phyloP scores from a whole-genome alignment of 108 stramenopile species.

The Cafeteria roenbergensis region DNA sequence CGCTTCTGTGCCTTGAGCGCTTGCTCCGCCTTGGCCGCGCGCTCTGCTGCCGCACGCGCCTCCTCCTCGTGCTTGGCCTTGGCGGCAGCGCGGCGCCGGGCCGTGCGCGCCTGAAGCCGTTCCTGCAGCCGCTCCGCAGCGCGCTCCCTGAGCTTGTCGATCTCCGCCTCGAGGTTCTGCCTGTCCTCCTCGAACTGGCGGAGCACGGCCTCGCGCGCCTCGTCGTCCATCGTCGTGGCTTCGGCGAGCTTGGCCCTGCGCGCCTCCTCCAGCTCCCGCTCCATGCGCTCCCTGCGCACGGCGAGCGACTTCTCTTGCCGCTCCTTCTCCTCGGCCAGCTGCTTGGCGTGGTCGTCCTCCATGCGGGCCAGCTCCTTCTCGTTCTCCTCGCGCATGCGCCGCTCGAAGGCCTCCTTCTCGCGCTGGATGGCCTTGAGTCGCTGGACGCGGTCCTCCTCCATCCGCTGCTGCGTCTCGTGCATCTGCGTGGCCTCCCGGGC shows the following conservation, averaged over 20 bases:
- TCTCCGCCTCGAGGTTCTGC: background rate
- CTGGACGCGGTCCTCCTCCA: background rate
- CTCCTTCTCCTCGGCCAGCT: background rate
- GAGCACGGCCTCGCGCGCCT: background rate
- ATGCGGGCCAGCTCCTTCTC: background rate
- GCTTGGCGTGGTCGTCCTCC: constrained; percentile 1
- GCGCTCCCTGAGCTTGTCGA: too few relatives aligned
- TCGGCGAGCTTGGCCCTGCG: background rate
- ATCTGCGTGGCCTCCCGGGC: background rate
- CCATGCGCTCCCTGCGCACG: background rate
- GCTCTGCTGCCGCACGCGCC: too few relatives aligned
- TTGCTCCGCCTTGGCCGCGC: too few relatives aligned
- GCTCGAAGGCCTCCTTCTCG: background rate
- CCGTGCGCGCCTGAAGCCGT: too few relatives aligned
- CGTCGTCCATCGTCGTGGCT: background rate
- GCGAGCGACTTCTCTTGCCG: background rate
- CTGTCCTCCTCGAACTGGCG: background rate
- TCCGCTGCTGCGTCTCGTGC: background rate
- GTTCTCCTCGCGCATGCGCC: background rate
- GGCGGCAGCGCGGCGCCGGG: too few relatives aligned
- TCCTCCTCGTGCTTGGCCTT: too few relatives aligned
- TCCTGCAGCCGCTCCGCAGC: too few relatives aligned
- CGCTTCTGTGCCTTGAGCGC: too few relatives aligned
- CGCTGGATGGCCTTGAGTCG: background rate
- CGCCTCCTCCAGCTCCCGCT: background rate